A percentile compares a stretch with the other conserved stretches of the same genome.
These are phyloP conservation scores for Cornus florida DNA, from an alignment of 148 eudicot genomes.

Conservation along the genomic window DNA sequence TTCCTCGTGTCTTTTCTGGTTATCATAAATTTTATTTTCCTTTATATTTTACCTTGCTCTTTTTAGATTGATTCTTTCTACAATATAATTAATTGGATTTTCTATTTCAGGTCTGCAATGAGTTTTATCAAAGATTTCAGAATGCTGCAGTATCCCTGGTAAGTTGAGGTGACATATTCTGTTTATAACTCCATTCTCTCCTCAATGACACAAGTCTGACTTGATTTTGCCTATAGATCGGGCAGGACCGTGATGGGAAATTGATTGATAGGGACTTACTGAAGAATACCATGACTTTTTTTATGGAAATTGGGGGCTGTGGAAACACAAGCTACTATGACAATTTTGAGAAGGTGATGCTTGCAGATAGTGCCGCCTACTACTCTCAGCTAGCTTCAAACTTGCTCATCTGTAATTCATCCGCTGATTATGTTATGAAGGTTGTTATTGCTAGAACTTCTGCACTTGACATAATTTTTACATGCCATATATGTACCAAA, in stretches of 20 bases:
- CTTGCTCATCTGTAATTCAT: constrained; percentile 17
- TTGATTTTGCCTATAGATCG: constrained; percentile 13
- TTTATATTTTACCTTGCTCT: not conserved
- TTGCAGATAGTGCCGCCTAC: constrained; percentile 17
- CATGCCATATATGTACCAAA: not conserved
- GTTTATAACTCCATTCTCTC: not conserved
- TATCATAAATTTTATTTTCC: not conserved
- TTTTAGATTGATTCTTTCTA: not conserved
- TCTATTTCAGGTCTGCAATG: constrained; percentile 23
- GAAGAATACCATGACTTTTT: constrained; percentile 17
- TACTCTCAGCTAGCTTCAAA: constrained; percentile 16
- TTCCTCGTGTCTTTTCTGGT: not conserved
- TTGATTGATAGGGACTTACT: constrained; percentile 15
- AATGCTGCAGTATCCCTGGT: constrained; percentile 27
- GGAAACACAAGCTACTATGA: constrained; percentile 15
- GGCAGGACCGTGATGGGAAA: constrained; percentile 17
- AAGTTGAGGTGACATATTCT: constrained; percentile 2
- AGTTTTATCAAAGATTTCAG: constrained; percentile 9
- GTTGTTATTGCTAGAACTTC: constrained; percentile 4
- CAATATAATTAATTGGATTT: not conserved
- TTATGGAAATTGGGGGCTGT: constrained; percentile 24
- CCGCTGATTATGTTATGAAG: constrained; percentile 17
- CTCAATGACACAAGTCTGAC: not conserved
- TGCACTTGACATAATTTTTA: not conserved
- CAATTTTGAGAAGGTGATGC: constrained; percentile 18